phyloP scores from a whole-genome alignment of 805 yeast species.

The Starmerella roubikii region DNA sequence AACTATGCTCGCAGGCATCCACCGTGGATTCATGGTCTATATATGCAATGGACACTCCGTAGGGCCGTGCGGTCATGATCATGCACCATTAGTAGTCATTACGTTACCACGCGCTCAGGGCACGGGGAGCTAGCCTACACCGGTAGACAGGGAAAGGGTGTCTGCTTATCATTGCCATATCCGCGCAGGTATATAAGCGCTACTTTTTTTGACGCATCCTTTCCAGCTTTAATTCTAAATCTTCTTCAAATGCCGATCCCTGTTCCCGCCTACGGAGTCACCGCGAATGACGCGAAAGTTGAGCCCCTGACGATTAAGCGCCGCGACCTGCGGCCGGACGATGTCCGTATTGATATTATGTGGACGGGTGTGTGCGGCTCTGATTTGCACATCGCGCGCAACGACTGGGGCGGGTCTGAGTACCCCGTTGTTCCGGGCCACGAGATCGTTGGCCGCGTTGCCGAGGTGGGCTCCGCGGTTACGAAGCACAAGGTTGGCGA shows the following conservation, averaged over 20 bases:
- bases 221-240: too few relatives aligned
- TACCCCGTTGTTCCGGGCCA: constrained; percentile 37
- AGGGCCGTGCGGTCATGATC: too few relatives aligned
- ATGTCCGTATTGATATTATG: constrained; percentile 24
- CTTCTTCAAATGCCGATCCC: constrained; percentile 4
- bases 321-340: constrained; percentile 18
- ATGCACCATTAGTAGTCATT: too few relatives aligned
- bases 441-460: constrained; percentile 29
- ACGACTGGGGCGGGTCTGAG: constrained; percentile 35
- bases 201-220: too few relatives aligned
- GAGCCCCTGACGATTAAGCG: constrained; percentile 11
- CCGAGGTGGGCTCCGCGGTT: constrained; percentile 43
- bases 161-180: too few relatives aligned
- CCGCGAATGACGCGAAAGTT: not conserved
- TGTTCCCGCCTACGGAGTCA: constrained; percentile 7
- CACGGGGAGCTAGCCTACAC: too few relatives aligned
- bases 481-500: constrained; percentile 46
- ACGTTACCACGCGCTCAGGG: too few relatives aligned
- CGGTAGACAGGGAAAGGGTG: too few relatives aligned
- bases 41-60: too few relatives aligned
- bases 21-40: too few relatives aligned
- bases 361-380: constrained; percentile 39
- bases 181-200: too few relatives aligned
- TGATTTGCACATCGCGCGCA: constrained; percentile 40
- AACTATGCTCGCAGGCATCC: too few relatives aligned